phyloP scores from a whole-genome alignment of 208 protist genomes.

The Endotrypanum monterogeii region DNA sequence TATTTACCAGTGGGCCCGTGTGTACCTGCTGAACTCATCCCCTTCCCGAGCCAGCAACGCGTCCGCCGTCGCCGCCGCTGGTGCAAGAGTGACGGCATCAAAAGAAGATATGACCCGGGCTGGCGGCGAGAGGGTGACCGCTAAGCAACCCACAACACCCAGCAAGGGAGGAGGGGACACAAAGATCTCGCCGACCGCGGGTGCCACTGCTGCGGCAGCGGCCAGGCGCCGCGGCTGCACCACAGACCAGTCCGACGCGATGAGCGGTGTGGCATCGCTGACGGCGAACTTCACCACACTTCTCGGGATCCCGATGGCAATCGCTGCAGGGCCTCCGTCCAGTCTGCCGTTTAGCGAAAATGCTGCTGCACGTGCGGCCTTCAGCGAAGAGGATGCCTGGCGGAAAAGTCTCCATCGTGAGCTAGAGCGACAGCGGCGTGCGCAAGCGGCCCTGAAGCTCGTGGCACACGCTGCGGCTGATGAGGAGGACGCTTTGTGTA shows the following conservation, averaged over 20 bases:
- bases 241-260: conserved; percentile 21
- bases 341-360: conserved; percentile 5
- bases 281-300: conserved; percentile 20
- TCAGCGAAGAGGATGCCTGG: conserved; percentile 33
- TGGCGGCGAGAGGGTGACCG: background rate
- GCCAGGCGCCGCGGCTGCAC: conserved; percentile 14
- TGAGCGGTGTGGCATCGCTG: background rate
- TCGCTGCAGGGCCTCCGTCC: background rate
- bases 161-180: background rate
- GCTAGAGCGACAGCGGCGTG: conserved; percentile 31
- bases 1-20: conserved; percentile 63
- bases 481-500: conserved; percentile 15
- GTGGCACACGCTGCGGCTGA: conserved; percentile 6
- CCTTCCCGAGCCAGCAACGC: background rate
- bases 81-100: background rate
- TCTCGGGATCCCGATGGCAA: conserved; percentile 8
- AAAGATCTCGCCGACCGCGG: background rate
- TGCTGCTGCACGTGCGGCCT: conserved; percentile 23
- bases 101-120: background rate
- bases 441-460: conserved; percentile 31
- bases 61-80: background rate
- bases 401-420: conserved; percentile 29
- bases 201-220: background rate
- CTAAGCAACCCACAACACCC: background rate
- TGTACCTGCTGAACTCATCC: conserved; percentile 38